phyloP scores from a whole-genome alignment of 768 basidiomycete genomes.

The Grammothele lineata region DNA sequence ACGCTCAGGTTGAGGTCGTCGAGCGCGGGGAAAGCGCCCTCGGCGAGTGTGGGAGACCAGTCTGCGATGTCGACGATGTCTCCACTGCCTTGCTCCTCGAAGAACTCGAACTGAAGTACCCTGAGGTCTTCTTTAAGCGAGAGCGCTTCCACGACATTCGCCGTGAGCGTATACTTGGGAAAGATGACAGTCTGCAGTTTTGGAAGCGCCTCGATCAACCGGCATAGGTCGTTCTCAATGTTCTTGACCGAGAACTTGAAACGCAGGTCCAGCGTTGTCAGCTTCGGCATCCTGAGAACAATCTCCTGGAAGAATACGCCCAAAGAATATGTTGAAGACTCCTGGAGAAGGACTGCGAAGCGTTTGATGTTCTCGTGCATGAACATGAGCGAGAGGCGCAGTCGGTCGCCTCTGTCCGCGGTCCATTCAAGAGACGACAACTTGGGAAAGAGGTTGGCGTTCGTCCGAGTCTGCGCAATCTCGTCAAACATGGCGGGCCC shows the following conservation, averaged over 20 bases:
- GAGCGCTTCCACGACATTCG: slow-evolving; percentile 40
- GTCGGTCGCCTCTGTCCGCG: slow-evolving; percentile 18
- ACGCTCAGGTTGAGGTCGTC: slow-evolving; percentile 48
- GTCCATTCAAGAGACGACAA: slow-evolving; percentile 49
- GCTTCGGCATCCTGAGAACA: slow-evolving; percentile 45
- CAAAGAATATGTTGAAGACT: slow-evolving; percentile 30
- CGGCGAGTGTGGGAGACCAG: slow-evolving; percentile 40
- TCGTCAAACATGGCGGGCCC: slow-evolving; percentile 42
- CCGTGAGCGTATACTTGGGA: slow-evolving; percentile 50
- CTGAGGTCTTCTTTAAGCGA: slow-evolving; percentile 41
- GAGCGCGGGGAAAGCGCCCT: slow-evolving; percentile 51
- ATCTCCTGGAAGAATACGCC: slow-evolving; percentile 34
- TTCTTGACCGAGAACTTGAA: slow-evolving; percentile 35
- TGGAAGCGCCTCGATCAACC: slow-evolving; percentile 37
- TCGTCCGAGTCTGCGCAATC: slow-evolving; percentile 51
- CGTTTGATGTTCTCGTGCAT: slow-evolving; percentile 50
- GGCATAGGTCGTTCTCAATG: slow-evolving; percentile 38
- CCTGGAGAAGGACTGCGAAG: slow-evolving; percentile 25
- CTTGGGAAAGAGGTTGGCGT: slow-evolving; percentile 51
- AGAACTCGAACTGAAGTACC: slow-evolving; percentile 51
- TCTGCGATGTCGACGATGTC: slow-evolving; percentile 37
- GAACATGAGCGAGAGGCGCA: slow-evolving; percentile 45
- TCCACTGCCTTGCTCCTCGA: slow-evolving; percentile 44
- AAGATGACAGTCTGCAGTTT: slow-evolving; percentile 45
- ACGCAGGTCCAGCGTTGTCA: slow-evolving; percentile 45